Conservation (phyloP, 495 filamentous ascomycete species). For the Alectoria sarmentosa region DNA sequence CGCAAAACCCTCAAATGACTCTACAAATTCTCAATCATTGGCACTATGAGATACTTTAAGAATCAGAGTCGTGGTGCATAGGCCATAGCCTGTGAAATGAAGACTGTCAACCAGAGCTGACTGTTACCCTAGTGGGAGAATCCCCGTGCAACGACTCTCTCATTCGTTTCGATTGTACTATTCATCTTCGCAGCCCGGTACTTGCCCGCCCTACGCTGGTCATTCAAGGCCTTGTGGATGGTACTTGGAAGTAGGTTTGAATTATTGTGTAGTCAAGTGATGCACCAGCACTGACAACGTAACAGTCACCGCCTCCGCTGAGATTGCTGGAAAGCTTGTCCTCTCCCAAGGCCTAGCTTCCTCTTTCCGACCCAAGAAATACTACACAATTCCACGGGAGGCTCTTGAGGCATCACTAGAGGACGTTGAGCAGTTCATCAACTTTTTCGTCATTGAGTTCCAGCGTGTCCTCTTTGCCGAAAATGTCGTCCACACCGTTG, state of each 20-base stretch:
- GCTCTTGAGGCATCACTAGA: conserved; percentile 72
- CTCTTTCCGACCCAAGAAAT: conserved; percentile 81
- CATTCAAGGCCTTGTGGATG: conserved; percentile 77
- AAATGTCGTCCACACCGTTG: conserved; percentile 74
- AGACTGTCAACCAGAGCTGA: conserved; percentile 6
- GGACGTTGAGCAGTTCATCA: conserved; percentile 84
- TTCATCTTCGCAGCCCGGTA: conserved; percentile 89
- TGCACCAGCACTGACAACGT: conserved; percentile 35
- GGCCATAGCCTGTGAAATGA: background rate
- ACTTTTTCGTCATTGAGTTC: conserved; percentile 96
- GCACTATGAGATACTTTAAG: background rate
- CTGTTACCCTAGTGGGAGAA: conserved; percentile 51
- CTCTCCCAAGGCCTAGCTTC: conserved; percentile 73
- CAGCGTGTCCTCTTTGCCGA: conserved; percentile 93
- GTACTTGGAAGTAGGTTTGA: conserved; percentile 51
- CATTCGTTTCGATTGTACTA: conserved; percentile 63
- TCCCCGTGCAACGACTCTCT: conserved; percentile 75
- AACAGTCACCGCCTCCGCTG: conserved; percentile 63
- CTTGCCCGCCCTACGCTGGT: conserved; percentile 78
- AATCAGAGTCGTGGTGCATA: background rate
- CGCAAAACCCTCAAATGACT: background rate
- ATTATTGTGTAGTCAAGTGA: background rate
- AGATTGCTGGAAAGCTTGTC: conserved; percentile 67
- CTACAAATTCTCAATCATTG: background rate
- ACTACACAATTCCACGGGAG: conserved; percentile 85